A percentile compares a stretch with the other conserved stretches of the same genome.
phyloP scores from a whole-genome alignment of 2,329 filamentous ascomycete genomes.

The Pyrenochaeta sp. region DNA sequence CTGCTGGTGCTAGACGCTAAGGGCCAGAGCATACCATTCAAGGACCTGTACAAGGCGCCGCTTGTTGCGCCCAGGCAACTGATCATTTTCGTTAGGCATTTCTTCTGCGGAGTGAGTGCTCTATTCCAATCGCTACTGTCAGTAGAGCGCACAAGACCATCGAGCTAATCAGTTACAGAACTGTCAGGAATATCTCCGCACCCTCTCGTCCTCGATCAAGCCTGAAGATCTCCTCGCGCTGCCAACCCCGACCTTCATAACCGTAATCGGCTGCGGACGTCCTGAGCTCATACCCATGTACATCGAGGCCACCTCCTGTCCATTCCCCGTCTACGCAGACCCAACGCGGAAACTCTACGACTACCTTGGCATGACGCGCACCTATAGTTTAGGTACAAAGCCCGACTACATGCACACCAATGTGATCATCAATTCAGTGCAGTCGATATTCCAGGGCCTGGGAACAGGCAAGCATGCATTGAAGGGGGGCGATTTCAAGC shows the following conservation, averaged over 20 bases:
- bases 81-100: conserved; percentile 79
- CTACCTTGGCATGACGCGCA: conserved; percentile 73
- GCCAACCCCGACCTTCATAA: conserved; percentile 67
- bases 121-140: not conserved
- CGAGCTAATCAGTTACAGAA: conserved; percentile 58
- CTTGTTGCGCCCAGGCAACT: conserved; percentile 62
- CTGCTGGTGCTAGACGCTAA: conserved; percentile 48
- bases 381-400: conserved; percentile 66
- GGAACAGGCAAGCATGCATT: conserved; percentile 66
- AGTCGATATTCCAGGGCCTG: conserved; percentile 68
- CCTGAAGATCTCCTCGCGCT: conserved; percentile 56
- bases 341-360: conserved; percentile 72
- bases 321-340: conserved; percentile 81
- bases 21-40: conserved; percentile 48
- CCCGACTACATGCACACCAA: conserved; percentile 72
- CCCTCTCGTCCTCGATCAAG: conserved; percentile 66
- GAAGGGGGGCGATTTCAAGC: conserved; percentile 71
- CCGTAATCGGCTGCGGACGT: conserved; percentile 76
- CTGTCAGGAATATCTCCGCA: conserved; percentile 77
- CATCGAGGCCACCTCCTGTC: conserved; percentile 67
- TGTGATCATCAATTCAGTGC: conserved; percentile 55
- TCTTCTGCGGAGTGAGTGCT: conserved; percentile 77
- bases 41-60: conserved; percentile 45
- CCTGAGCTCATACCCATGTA: conserved; percentile 74
- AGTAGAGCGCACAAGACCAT: not conserved